Percentiles rank a stretch among this genome's conserved stretches.
Conservation (phyloP, 2,329 filamentous ascomycete genomes). For the Aspergillus intermedius region DNA sequence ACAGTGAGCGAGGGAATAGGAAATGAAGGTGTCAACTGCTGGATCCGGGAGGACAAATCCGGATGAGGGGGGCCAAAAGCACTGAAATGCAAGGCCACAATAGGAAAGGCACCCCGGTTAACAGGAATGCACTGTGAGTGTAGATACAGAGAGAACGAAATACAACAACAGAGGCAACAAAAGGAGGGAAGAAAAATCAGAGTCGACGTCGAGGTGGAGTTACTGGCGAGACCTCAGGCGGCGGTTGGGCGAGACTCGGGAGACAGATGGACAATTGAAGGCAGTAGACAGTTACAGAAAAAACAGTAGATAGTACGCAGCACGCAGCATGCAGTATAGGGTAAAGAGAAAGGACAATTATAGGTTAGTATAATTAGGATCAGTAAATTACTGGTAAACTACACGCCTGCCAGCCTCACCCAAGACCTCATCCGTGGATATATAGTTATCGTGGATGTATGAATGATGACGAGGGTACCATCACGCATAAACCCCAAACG, state of each 20-base stretch:
- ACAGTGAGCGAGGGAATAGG: constrained; percentile 6
- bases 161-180: constrained; percentile 1
- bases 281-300: neutral
- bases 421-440: too few relatives aligned
- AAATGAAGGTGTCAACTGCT: constrained; percentile 5
- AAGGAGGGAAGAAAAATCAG: constrained; percentile 9
- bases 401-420: too few relatives aligned
- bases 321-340: neutral
- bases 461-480: too few relatives aligned
- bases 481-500: too few relatives aligned
- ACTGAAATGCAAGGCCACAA: too few relatives aligned
- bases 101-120: too few relatives aligned
- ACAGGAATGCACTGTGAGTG: neutral
- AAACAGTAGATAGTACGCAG: neutral
- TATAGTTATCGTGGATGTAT: too few relatives aligned
- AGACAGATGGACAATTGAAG: neutral
- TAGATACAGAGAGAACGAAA: neutral
- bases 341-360: too few relatives aligned
- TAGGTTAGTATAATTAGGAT: too few relatives aligned
- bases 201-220: constrained; percentile 4
- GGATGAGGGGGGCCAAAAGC: too few relatives aligned
- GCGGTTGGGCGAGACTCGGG: constrained; percentile 8
- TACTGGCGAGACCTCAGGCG: constrained; percentile 12
- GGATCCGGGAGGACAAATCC: neutral
- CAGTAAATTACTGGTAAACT: too few relatives aligned